Evolutionary conservation across 2,329 filamentous ascomycete genomes (phyloP), one percentile per base, ranked within the genome.

Genomic region (Colletotrichum sp.): DNA sequence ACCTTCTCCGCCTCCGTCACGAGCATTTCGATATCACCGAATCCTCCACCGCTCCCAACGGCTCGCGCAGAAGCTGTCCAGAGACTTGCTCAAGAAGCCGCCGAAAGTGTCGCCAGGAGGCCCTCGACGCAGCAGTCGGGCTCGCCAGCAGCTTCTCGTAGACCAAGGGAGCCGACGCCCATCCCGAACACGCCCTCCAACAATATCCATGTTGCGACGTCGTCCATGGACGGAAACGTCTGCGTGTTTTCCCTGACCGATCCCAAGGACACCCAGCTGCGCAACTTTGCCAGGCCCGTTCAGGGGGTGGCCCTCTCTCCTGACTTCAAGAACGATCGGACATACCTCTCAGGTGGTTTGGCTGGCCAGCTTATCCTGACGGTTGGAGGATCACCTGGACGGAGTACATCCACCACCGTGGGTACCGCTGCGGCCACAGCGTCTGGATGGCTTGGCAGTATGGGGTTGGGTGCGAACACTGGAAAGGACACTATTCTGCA

Each of bases 191-290:
- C 90, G 0, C 94, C 95, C 0, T 96, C 95, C 3, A 99, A 98
- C 80, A 93, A 96, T 70, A 98, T 99, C 55, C 95, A 97, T 83
- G 94, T 99, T 79, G 96, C 94, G 2, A 98, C 96, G 2, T 95
- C 97, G 1, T 99, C 97, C 0, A 95, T 98, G 82, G 97, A 99
- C 83, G 98, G 97, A 21, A 96, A 98, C 82, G 95, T 99, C 16
- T 99, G 97, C 80, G 92, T 99, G 1, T 93, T 96, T 74, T 98
- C 95, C 2, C 87, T 99, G 24, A 87, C 97, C 24, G 96, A 99
- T 81, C 86, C 94, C 48, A 98, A 96, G 81, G 97, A 99, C 85
- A 96, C 98, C 4, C 93, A 96, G 74, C 86, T 99, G 32, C 93
- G 97, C 32, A 98, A 98, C 83, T 99, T 99, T 86, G 95, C 95